Evolutionary conservation across 2,329 filamentous ascomycete genomes (phyloP).

Genomic region (Xylaria hypoxylon): DNA sequence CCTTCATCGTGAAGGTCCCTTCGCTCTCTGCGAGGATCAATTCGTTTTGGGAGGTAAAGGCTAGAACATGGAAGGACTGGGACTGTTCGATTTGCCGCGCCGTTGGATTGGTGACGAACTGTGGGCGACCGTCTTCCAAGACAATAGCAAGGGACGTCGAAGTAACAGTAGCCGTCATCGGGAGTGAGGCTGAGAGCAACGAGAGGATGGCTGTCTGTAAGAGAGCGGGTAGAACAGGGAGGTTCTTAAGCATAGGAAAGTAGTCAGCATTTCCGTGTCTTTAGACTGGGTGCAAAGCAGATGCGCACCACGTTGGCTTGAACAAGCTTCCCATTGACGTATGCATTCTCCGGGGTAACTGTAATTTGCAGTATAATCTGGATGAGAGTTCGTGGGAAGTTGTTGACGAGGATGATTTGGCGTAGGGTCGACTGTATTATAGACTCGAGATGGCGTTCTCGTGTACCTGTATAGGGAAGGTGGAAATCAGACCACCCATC

Average conservation of each 20-base stretch:
- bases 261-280: slow-evolving; percentile 41
- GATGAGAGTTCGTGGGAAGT: slow-evolving; percentile 81
- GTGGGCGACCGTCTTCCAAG: slow-evolving; percentile 53
- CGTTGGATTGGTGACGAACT: slow-evolving; percentile 70
- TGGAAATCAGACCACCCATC: slow-evolving; percentile 27
- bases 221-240: slow-evolving; percentile 83
- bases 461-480: slow-evolving; percentile 63
- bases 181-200: slow-evolving; percentile 84
- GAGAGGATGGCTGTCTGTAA: slow-evolving; percentile 83
- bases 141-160: slow-evolving; percentile 73
- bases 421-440: slow-evolving; percentile 78
- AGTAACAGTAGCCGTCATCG: slow-evolving; percentile 78
- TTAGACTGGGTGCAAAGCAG: slow-evolving; percentile 12
- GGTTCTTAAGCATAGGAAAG: slow-evolving; percentile 64
- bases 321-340: slow-evolving; percentile 68
- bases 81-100: slow-evolving; percentile 71
- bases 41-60: slow-evolving; percentile 79
- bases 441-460: slow-evolving; percentile 84
- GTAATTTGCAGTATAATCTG: slow-evolving; percentile 85
- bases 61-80: slow-evolving; percentile 82
- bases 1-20: slow-evolving; percentile 78
- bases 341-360: slow-evolving; percentile 75
- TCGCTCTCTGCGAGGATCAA: slow-evolving; percentile 84
- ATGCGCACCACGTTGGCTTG: slow-evolving; percentile 70
- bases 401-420: slow-evolving; percentile 78